Evolutionary conservation across 306 rosid genomes (phyloP).

Genomic region (Crataegus laevigata): DNA sequence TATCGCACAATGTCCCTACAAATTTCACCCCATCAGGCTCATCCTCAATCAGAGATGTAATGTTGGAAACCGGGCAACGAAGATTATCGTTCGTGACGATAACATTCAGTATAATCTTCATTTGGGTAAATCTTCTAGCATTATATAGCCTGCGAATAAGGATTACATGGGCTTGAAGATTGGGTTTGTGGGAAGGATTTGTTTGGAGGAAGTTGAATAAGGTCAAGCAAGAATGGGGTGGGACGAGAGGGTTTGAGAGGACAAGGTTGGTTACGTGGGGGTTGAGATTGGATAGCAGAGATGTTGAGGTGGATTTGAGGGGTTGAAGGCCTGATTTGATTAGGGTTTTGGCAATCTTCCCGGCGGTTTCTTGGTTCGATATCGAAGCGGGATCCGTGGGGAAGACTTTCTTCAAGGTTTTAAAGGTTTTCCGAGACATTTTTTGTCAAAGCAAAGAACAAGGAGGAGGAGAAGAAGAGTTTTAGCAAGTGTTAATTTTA

Average conservation of each 20-base stretch:
- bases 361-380: slow-evolving; percentile 33
- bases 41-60: slow-evolving; percentile 35
- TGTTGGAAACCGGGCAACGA: slow-evolving; percentile 4
- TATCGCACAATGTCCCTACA: slow-evolving; percentile 51
- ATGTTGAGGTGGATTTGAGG: slow-evolving; percentile 17
- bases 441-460: too few species aligned
- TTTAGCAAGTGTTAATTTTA: too few species aligned
- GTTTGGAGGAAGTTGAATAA: slow-evolving; percentile 51
- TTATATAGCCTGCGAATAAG: slow-evolving; percentile 36
- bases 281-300: slow-evolving; percentile 40
- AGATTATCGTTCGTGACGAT: slow-evolving; percentile 25
- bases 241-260: slow-evolving; percentile 46
- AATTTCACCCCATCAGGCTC: slow-evolving; percentile 19
- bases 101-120: slow-evolving; percentile 38
- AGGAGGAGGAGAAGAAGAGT: too few species aligned
- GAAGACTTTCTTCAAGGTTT: slow-evolving; percentile 9
- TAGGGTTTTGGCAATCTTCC: slow-evolving; percentile 27
- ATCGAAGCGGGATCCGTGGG: slow-evolving; percentile 1
- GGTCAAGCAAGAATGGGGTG: slow-evolving; percentile 26
- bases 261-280: slow-evolving; percentile 40
- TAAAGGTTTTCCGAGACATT: slow-evolving; percentile 23
- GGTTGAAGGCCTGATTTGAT: slow-evolving; percentile 20
- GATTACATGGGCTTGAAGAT: slow-evolving; percentile 50
- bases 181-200: slow-evolving; percentile 33
- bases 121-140: slow-evolving; percentile 40